Base-by-base conservation (phyloP, 148 eudicot genomes). In the Polygonum maritimum region DNA sequence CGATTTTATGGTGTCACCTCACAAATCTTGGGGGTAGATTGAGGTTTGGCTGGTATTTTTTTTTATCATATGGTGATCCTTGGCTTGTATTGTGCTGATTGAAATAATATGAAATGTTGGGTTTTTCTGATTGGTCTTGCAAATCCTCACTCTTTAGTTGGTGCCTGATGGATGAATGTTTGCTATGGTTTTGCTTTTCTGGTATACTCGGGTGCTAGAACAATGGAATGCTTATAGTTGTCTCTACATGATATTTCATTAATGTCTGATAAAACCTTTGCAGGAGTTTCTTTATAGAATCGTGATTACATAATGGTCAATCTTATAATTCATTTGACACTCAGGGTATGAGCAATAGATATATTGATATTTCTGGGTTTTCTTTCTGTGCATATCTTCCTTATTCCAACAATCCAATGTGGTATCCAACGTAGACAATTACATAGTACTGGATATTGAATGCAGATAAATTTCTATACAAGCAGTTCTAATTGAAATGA, bases 21-120 rank as follows among this genome's bases (percentile, higher is more conserved):
- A 7, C 71, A 18, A 41, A 67, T 67, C 44, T 33, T 35, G 39
- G 40, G 70, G 2, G 41, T 35, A 31, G 45, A 60, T 67, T 67
- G 44, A 67, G 41, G 71, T 67, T 67, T 67, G 45, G 21, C 16
- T 36, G 71, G 71, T 44, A 36, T 67, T 15, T 67, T 67, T 15
- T 16, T 15, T 36, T 36, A 11, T 67, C 71, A 67, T 67, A 14
- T 67, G 38, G 36, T 16, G 21, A 22, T 67, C 71, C 15, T 67
- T 67, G 45, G 44, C 15, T 67, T 67, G 71, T 67, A 67, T 4
- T 67, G 45, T 35, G 44, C 44, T 67, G 71, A 67, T 67, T 67
- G 21, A 67, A 67, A 67, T 67, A 67, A 36, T 3, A 67, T 67
- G 71, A 67, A 36, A 67, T 36, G 71, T 67, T 63, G 41, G 7